Evolutionary conservation across 2,329 filamentous ascomycete genomes (phyloP).

Genomic region (Neonectria faginata): DNA sequence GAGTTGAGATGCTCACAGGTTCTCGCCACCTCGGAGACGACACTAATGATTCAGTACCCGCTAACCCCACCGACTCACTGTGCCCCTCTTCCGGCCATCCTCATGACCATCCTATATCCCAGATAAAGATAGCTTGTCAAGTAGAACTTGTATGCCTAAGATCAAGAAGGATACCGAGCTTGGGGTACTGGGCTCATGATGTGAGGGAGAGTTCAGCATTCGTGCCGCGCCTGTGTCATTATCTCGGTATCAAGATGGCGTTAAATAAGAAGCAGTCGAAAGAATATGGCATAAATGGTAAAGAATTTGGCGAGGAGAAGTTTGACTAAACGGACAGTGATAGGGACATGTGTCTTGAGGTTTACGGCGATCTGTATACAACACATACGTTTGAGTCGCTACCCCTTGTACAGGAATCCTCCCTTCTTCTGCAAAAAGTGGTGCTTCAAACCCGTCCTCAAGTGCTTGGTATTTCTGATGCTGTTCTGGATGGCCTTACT

Average conservation of each 20-base stretch:
- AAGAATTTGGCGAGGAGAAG: not conserved
- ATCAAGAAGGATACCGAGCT: not conserved
- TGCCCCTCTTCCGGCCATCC: constrained; percentile 3
- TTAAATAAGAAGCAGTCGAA: not conserved
- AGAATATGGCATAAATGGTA: no score
- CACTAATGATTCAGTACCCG: constrained; percentile 35
- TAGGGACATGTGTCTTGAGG: not conserved
- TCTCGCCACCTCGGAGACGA: constrained; percentile 11
- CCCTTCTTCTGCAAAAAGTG: constrained; percentile 40
- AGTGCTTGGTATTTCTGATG: constrained; percentile 27
- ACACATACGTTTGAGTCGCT: not conserved
- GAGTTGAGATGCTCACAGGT: constrained; percentile 14
- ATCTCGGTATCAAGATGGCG: not conserved
- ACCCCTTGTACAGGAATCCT: constrained; percentile 41
- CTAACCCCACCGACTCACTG: constrained; percentile 11
- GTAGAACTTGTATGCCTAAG: not conserved
- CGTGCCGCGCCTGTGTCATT: accelerated
- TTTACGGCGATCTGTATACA: not conserved
- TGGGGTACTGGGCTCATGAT: not conserved
- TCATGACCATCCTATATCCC: not conserved
- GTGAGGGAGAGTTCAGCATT: not conserved
- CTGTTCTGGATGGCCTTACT: constrained; percentile 45
- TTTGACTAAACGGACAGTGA: no score
- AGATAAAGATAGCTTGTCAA: not conserved
- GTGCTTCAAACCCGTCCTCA: constrained; percentile 42